phyloP scores from a whole-genome alignment of 1,139 yeast genomes.

The Hansenula sp. region DNA sequence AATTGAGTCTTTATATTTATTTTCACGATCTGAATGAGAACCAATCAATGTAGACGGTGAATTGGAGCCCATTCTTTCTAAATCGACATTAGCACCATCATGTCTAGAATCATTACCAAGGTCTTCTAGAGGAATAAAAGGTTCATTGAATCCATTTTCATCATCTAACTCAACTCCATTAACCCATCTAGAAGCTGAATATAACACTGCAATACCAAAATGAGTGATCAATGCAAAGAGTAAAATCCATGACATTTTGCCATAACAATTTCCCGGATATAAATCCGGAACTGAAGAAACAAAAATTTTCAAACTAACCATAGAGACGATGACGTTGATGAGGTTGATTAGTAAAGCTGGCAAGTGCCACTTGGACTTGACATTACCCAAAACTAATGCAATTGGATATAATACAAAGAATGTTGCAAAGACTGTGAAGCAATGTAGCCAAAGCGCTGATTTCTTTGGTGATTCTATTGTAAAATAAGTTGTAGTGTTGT shows the following conservation, averaged over 20 bases:
- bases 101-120: neutral
- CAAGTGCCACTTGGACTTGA: conserved; percentile 53
- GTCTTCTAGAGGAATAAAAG: conserved; percentile 24
- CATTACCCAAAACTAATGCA: conserved; percentile 58
- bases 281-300: conserved; percentile 56
- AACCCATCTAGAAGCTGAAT: conserved; percentile 38
- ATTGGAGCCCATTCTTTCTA: conserved; percentile 12
- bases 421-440: conserved; percentile 39
- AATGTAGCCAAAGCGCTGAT: conserved; percentile 55
- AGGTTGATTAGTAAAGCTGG: conserved; percentile 52
- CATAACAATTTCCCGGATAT: conserved; percentile 76
- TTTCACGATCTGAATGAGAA: conserved; percentile 2
- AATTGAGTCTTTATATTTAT: conserved; percentile 4
- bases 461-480: conserved; percentile 47
- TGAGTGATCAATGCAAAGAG: conserved; percentile 51
- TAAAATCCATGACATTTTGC: conserved; percentile 58
- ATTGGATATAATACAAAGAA: conserved; percentile 66
- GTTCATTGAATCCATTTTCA: conserved; percentile 25
- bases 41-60: no score
- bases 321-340: conserved; percentile 40
- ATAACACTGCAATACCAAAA: conserved; percentile 45
- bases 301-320: conserved; percentile 58
- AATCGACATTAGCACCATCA: conserved; percentile 8
- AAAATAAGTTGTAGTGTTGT: conserved; percentile 78
- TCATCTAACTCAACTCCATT: conserved; percentile 29